Base-by-base conservation (phyloP, 2,329 filamentous ascomycete species). In the Phaeoacremonium minimum region DNA sequence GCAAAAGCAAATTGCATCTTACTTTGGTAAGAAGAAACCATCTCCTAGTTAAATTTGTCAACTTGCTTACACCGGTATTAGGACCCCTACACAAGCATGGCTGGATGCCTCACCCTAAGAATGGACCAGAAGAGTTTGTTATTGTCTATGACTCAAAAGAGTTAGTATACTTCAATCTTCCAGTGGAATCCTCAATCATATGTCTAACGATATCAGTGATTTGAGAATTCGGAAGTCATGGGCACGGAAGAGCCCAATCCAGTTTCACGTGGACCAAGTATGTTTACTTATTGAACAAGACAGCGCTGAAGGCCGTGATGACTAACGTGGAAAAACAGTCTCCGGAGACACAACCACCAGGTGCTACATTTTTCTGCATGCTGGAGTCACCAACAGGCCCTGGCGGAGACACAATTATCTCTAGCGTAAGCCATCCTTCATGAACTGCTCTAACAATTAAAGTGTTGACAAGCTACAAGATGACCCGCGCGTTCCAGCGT, bases 251-350 rank as follows among this genome's bases (percentile, higher is more conserved):
- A 49, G 44, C 28, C 47, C 47, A 2, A 46, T 50, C 12, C 47
- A 50, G 32, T 49, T 49, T 37, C 48, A 51, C 30, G 45, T 48
- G 13, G 48, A 51, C 37, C 47, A 49, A n/a, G 22, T 26, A 9
- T 9, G 22, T 26, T n/a, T n/a, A n/a, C n/a, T n/a, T n/a, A n/a
- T n/a, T n/a, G n/a, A n/a, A n/a, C n/a, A n/a, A n/a, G n/a, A n/a
- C n/a, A n/a, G n/a, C n/a, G n/a, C n/a, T n/a, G n/a, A n/a, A n/a
- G n/a, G n/a, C n/a, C n/a, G n/a, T n/a, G n/a, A n/a, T n/a, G n/a
- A n/a, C n/a, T n/a, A 26, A 26, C 22, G 9, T 26, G 22, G n/a
- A n/a, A n/a, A 26, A 26, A 26, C 22, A 26, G 39, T 50, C 47
- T 2, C 45, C 47, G 5, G 44, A 46, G 32, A 16, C 32, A 11